phyloP scores from a whole-genome alignment of 1,284 basidiomycete genomes.

The Filobasidium uniguttulatum region DNA sequence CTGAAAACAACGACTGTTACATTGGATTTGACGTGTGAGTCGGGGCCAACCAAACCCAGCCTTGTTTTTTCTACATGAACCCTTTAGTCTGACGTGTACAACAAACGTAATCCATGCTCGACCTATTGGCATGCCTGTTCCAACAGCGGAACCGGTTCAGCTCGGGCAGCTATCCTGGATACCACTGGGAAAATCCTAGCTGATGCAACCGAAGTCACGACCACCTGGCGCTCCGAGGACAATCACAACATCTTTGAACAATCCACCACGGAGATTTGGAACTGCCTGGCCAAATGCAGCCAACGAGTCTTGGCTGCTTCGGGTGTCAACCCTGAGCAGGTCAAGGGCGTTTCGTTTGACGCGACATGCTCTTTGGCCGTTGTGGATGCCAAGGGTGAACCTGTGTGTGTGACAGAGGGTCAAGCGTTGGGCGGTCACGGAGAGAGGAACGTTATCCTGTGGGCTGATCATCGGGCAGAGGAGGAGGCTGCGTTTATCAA shows the following conservation, averaged over 20 bases:
- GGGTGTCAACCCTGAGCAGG: slow-evolving; percentile 47
- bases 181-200: slow-evolving; percentile 62
- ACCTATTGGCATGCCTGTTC: not conserved
- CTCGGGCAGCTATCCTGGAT: slow-evolving; percentile 70
- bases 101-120: not conserved
- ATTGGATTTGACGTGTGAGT: slow-evolving; percentile 48
- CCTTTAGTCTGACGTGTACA: not conserved
- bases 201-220: slow-evolving; percentile 47
- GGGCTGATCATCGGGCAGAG: slow-evolving; percentile 83
- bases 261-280: slow-evolving; percentile 69
- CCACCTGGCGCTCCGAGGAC: slow-evolving; percentile 66
- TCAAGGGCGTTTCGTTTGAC: slow-evolving; percentile 90
- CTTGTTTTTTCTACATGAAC: not conserved
- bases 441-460: slow-evolving; percentile 66
- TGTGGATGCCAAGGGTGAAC: slow-evolving; percentile 55
- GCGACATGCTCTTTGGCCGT: slow-evolving; percentile 95
- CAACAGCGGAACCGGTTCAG: slow-evolving; percentile 75
- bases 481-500: slow-evolving; percentile 86
- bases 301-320: slow-evolving; percentile 53
- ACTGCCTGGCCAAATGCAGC: slow-evolving; percentile 55
- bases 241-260: slow-evolving; percentile 91
- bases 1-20: slow-evolving; percentile 32
- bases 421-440: slow-evolving; percentile 43
- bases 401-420: slow-evolving; percentile 67
- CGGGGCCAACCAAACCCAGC: no score